Conservation (phyloP, 208 protist genomes). For the Paratrypanosoma confusum region DNA sequence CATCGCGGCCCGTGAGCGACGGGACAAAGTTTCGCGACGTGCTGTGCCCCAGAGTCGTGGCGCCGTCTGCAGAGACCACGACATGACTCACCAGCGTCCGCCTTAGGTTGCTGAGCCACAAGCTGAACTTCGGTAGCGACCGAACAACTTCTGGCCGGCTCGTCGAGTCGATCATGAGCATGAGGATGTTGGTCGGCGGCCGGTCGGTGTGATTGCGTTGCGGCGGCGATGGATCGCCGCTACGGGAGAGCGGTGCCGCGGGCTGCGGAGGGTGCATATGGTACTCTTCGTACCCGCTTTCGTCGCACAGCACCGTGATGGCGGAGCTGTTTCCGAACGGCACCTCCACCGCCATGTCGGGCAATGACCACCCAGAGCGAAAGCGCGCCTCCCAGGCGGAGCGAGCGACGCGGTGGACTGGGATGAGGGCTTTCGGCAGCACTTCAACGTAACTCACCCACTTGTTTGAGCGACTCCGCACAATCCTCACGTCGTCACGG, state of each 20-base stretch:
- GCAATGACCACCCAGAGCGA: slow-evolving; percentile 19
- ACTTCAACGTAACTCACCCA: too few species aligned
- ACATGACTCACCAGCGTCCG: slow-evolving; percentile 8
- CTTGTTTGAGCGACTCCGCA: too few species aligned
- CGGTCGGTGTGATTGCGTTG: slow-evolving; percentile 5
- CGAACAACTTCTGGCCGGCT: slow-evolving; percentile 44
- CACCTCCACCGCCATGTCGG: slow-evolving; percentile 18
- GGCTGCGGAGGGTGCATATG: slow-evolving; percentile 28
- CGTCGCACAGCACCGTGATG: slow-evolving; percentile 34
- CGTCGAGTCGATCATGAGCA: slow-evolving; percentile 46
- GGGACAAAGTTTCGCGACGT: slow-evolving; percentile 28
- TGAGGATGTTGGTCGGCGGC: slow-evolving; percentile 34
- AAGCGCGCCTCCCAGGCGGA: slow-evolving; percentile 8
- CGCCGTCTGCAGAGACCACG: slow-evolving; percentile 24
- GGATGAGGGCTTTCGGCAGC: slow-evolving; percentile 9
- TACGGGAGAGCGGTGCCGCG: background rate
- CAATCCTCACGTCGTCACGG: too few species aligned
- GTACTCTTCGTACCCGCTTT: slow-evolving; percentile 33
- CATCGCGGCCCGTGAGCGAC: slow-evolving; percentile 11
- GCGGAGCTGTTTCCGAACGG: slow-evolving; percentile 23
- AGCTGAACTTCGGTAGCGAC: slow-evolving; percentile 34
- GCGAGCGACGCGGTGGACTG: slow-evolving; percentile 5
- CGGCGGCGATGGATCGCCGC: slow-evolving; percentile 34
- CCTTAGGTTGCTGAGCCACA: slow-evolving; percentile 17
- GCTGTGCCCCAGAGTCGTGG: slow-evolving; percentile 29